These are phyloP conservation scores for Silene vulgaris DNA, from an alignment of 179 eudicot species.

Conservation along the genomic window DNA sequence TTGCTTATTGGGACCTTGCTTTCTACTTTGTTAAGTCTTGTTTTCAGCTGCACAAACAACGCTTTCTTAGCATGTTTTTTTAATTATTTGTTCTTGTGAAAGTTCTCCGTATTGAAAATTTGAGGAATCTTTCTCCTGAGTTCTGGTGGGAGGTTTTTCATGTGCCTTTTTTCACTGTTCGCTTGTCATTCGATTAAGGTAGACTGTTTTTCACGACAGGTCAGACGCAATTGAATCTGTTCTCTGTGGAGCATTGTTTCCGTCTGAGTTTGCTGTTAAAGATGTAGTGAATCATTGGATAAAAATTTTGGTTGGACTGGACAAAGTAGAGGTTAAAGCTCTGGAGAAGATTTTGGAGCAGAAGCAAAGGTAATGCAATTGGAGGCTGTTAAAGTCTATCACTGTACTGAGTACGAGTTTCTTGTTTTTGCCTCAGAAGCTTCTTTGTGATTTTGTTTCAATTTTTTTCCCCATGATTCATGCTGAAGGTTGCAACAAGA, in stretches of 20 bases:
- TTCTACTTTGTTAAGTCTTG: conserved; percentile 2
- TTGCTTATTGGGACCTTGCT: neutral
- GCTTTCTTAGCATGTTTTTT: neutral
- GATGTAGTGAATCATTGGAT: conserved; percentile 70
- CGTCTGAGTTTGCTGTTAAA: conserved; percentile 59
- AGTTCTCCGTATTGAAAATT: neutral
- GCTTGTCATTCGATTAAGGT: neutral
- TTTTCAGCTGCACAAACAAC: neutral
- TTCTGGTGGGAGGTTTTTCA: conserved; percentile 1
- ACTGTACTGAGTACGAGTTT: neutral
- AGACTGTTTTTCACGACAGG: conserved; percentile 44
- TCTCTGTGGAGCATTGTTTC: conserved; percentile 60
- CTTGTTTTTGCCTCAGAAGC: conserved; percentile 3
- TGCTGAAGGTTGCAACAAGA: conserved; percentile 84
- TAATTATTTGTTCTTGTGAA: neutral
- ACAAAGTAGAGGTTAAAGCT: conserved; percentile 92
- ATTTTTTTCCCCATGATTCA: conserved; percentile 22
- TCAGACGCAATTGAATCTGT: conserved; percentile 75
- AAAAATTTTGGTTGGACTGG: conserved; percentile 58
- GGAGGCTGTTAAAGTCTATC: neutral
- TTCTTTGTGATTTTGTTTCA: conserved; percentile 28
- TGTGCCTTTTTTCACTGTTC: neutral
- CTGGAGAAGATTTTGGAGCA: conserved; percentile 93
- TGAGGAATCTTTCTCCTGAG: neutral
- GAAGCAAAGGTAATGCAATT: conserved; percentile 69